Base-by-base conservation (phyloP, 805 yeast genomes). In the Barnettozyma wickerhamii region DNA sequence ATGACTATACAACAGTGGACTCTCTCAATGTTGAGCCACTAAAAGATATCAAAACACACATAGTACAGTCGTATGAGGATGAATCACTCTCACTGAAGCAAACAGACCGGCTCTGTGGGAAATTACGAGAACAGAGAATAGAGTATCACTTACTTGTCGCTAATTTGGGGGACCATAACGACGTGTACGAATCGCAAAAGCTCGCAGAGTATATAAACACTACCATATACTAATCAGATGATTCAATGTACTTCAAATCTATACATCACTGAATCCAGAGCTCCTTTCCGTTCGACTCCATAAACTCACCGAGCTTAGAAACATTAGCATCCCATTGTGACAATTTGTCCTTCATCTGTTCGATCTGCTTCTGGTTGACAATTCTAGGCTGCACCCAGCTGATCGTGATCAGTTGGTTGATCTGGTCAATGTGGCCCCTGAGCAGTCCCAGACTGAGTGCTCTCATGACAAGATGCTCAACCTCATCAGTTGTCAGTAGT, bases 361-460 rank as follows among this genome's bases (percentile, higher is more conserved):
- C 75, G 43, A 91, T 84, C 69, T 93, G 99, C 33, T 76, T 77
- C 48, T 70, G 71, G 56, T 87, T 87, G 74, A 93, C 82, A 41
- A 89, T 86, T 56, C 98, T 75, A 44, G 99, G 98, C 70, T 93
- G 98, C 47, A 91, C 82, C 99, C 99, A 93, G 20, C 84, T 79
- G 35, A 93, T 80, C 26, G 83, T 79, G 42, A 93, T 84, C 12
- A 82, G 68, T 60, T 82, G 77, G 37, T 77, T 76, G 32, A 89
- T 86, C 66, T 93, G 95, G 60, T 93, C 95, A 52, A 93, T 91
- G 38, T 77, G 72, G n/a, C 99, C 99, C 62, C 79, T 79, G 56
- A 93, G 74, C 50, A 93, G 72, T 14, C 85, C 86, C 42, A 93
- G 68, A 48, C 93, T 79, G 48, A 93, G 77, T 30, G 96, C 90